Base-by-base conservation (phyloP, 352 stramenopile species). In the Globisporangium yorkense region DNA sequence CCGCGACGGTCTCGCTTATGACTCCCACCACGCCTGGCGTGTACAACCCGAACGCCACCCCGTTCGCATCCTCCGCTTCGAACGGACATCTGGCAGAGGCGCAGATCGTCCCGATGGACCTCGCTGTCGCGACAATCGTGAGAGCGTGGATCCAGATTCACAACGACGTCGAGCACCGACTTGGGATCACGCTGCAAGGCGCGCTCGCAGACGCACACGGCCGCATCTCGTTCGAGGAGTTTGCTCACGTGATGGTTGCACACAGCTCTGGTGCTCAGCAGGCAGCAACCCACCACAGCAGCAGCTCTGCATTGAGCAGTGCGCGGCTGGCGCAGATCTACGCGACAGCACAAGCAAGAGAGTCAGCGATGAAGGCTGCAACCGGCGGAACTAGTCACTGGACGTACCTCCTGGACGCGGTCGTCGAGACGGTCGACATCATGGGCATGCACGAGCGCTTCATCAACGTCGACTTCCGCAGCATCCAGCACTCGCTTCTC, bases 291-390 rank as follows among this genome's bases (percentile, higher is more conserved):
- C 47, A 44, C 27, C 13, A 65, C 56, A 6, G 51, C 39, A 21
- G 20, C 41, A 35, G 31, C 20, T 24, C 16, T 18, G n/a, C 37
- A 2, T 46, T 77, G 16, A 59, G 47, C 3, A 33, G 51, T 8
- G 56, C 43, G n/a, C 61, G 65, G 16, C 60, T 81, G 16, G 66
- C 65, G 15, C 67, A 72, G 20, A 70, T 78, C 51, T 77, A 75
- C 44, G 45, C 62, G 40, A 5, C 47, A 0, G 49, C 40, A 9
- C 46, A 48, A 13, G 31, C 59, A 3, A 57, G 49, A 16, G 48
- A 18, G 20, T 29, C 45, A 21, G 2, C 33, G 5, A 29, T 5
- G 13, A 24, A 0, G 5, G 13, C 18, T n/a, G 41, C 37, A 41
- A 18, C 12, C 16, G 9, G 29, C 0, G 15, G 27, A 43, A 40